phyloP scores from a whole-genome alignment of 2,329 filamentous ascomycete genomes.

The Aspergillus texensis region DNA sequence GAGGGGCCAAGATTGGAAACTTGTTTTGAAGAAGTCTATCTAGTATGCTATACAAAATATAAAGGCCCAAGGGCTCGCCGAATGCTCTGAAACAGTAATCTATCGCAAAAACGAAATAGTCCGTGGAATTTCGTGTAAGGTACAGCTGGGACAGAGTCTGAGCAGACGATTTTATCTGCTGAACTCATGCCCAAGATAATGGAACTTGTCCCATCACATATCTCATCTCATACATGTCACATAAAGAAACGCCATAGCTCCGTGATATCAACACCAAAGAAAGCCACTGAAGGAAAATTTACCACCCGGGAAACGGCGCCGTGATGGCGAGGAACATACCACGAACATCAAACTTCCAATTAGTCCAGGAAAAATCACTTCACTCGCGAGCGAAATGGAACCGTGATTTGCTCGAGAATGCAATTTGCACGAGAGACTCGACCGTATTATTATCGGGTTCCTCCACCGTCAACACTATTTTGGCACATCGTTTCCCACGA shows the following conservation, averaged over 20 bases:
- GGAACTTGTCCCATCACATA: background rate
- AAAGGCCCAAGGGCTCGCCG: background rate
- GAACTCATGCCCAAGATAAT: background rate
- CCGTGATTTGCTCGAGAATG: background rate
- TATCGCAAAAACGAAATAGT: background rate
- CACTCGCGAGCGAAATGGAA: background rate
- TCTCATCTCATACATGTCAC: background rate
- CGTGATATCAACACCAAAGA: background rate
- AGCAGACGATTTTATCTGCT: background rate
- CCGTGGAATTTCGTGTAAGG: background rate
- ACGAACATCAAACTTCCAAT: background rate
- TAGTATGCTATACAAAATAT: background rate
- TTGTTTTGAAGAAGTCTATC: background rate
- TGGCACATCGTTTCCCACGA: background rate
- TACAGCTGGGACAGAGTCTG: background rate
- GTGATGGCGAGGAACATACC: background rate
- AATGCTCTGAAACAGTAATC: background rate
- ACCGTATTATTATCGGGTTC: background rate
- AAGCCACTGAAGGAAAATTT: background rate
- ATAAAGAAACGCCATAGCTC: background rate
- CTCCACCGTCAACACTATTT: background rate
- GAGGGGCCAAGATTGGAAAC: background rate
- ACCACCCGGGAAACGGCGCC: background rate
- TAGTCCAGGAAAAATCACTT: background rate
- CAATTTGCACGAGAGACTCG: background rate